phyloP scores from a whole-genome alignment of 1,139 yeast species.

The Pichia sp. region DNA sequence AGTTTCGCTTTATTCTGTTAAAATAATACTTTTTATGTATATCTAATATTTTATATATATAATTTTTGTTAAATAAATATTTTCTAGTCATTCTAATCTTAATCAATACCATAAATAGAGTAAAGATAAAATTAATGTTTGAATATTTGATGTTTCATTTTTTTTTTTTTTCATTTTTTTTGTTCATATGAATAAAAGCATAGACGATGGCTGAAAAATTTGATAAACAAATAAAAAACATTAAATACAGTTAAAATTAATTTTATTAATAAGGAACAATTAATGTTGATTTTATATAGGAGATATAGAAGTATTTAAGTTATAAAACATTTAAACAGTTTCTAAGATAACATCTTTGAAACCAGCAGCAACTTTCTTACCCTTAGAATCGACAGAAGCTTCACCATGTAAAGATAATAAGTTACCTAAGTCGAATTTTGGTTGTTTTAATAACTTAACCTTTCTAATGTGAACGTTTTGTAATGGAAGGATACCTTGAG shows the following conservation, averaged over 20 bases:
- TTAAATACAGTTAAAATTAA: too few relatives aligned
- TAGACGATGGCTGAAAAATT: too few relatives aligned
- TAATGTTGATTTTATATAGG: conserved; percentile 14
- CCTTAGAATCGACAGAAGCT: conserved; percentile 72
- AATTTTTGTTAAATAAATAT: too few relatives aligned
- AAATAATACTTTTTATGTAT: too few relatives aligned
- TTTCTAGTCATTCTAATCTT: too few relatives aligned
- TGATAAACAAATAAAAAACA: too few relatives aligned
- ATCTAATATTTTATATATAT: too few relatives aligned
- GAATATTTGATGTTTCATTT: too few relatives aligned
- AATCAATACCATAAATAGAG: too few relatives aligned
- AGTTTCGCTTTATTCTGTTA: background rate
- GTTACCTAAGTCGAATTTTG: conserved; percentile 85
- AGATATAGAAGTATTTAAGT: conserved; percentile 11
- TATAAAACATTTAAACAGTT: conserved; percentile 45
- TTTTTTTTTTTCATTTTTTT: too few relatives aligned
- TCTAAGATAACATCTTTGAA: conserved; percentile 91
- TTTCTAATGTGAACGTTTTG: conserved; percentile 90
- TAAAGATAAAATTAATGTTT: too few relatives aligned
- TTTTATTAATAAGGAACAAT: conserved; percentile 7
- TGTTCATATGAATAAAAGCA: too few relatives aligned
- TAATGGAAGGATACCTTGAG: conserved; percentile 79
- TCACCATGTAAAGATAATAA: conserved; percentile 90
- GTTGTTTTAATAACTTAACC: conserved; percentile 86
- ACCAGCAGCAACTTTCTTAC: conserved; percentile 81